A percentile compares a stretch with the other conserved stretches of the same genome.
Conservation (phyloP, 805 yeast species). For the Candida alai region DNA sequence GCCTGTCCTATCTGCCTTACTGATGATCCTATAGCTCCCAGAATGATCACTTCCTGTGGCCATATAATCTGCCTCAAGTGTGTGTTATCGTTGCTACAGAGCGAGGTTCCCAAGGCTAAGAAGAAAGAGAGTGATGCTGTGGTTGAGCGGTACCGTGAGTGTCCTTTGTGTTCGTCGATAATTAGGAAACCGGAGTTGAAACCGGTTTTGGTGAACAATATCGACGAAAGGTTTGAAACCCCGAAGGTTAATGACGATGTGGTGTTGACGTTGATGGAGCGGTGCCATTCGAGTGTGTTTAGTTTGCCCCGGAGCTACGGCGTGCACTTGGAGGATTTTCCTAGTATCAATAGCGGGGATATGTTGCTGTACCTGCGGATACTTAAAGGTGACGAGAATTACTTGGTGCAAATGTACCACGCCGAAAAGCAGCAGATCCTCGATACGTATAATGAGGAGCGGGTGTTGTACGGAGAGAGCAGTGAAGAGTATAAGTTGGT, state of each 20-base stretch:
- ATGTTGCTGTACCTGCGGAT: conserved; percentile 53
- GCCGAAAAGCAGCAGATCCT: conserved; percentile 55
- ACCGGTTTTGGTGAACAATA: conserved; percentile 54
- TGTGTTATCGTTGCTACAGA: conserved; percentile 64
- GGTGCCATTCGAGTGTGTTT: conserved; percentile 40
- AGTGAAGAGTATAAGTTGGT: conserved; percentile 46
- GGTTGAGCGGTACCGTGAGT: conserved; percentile 54
- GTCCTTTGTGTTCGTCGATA: conserved; percentile 74
- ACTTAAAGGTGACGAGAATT: conserved; percentile 59
- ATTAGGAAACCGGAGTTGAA: conserved; percentile 52
- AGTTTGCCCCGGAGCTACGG: conserved; percentile 45
- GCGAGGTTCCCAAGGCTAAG: conserved; percentile 40
- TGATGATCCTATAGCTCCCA: conserved; percentile 83
- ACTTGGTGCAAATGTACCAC: conserved; percentile 51
- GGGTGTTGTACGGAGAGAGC: conserved; percentile 55
- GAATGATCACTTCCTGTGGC: conserved; percentile 90
- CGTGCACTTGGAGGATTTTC: conserved; percentile 43
- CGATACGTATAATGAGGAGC: conserved; percentile 53
- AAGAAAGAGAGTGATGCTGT: conserved; percentile 32
- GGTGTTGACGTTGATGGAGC: conserved; percentile 59
- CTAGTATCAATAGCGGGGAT: conserved; percentile 41
- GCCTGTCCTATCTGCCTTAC: conserved; percentile 90
- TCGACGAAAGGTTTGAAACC: conserved; percentile 52
- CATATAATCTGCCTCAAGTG: conserved; percentile 88
- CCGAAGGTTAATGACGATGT: conserved; percentile 57